Base-by-base conservation (phyloP, 345 rosid genomes). In the Ceriops decandra region DNA sequence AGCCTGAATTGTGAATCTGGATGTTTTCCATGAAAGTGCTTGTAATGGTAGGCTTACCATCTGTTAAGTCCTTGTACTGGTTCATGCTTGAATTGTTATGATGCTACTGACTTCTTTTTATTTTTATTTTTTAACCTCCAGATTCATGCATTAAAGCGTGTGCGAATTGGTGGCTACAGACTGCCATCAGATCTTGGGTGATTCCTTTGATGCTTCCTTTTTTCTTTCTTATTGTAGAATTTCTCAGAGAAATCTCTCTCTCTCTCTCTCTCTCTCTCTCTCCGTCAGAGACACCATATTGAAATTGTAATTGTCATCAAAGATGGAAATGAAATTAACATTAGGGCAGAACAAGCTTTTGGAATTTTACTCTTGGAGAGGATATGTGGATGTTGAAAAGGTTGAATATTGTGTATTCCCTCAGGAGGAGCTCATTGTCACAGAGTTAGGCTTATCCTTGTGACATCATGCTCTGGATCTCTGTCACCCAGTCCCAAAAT, bases 131-230 rank as follows among this genome's bases (percentile, higher is more conserved):
- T 24, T 24, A 24, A 24, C 26, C 51, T 73, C 64, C 86, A 95
- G 99, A 80, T 95, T 67, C 67, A 95, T 73, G 78, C 97, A 21
- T 75, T 91, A 62, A 95, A 95, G 81, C 89, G 93, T 63, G 72
- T 90, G 22, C 85, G 90, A 42, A 90, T 95, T 17, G 99, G 99
- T 71, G 92, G 96, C 66, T 95, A 82, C 83, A 87, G 93, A 70
- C 95, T 95, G 72, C 95, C 97, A 57, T 63, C 96, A 70, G 93
- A 89, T 80, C 92, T 95, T 38, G 92, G 97, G 99, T 95, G 85
- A 76, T 69, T 69, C 58, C 20, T 33, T 67, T 63, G 19, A 42
- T 54, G 16, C 57, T 64, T 68, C 63, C 57, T 20, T 62, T 19
- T 61, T 64, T 68, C 57, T 56, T 31, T 62, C n/a, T 38, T 19